phyloP scores from a whole-genome alignment of 208 protist genomes.

The Porcisia deanei region DNA sequence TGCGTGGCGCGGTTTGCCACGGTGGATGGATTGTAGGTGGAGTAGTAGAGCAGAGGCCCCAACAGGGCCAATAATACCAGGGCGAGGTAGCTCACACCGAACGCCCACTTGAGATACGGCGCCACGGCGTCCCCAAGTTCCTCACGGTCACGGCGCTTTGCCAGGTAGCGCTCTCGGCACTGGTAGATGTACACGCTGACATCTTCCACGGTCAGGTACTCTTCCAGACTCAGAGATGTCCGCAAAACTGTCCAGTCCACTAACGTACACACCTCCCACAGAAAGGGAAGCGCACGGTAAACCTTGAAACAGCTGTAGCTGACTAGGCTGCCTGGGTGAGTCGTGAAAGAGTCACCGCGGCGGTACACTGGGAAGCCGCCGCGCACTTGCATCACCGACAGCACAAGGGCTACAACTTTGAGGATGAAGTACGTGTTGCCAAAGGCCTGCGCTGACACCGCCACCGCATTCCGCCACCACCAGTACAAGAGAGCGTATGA shows the following conservation, averaged over 20 bases:
- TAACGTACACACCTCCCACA: slow-evolving; percentile 74
- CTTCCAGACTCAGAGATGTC: slow-evolving; percentile 65
- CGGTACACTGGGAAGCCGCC: slow-evolving; percentile 62
- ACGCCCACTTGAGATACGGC: slow-evolving; percentile 35
- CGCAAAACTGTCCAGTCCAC: slow-evolving; percentile 77
- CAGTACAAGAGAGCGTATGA: slow-evolving; percentile 54
- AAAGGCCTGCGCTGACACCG: slow-evolving; percentile 16
- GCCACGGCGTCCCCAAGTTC: slow-evolving; percentile 42
- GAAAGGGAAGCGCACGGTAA: slow-evolving; percentile 71
- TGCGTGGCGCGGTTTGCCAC: slow-evolving; percentile 43
- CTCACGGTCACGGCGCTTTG: slow-evolving; percentile 9
- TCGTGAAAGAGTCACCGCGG: slow-evolving; percentile 65
- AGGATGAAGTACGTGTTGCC: slow-evolving; percentile 55
- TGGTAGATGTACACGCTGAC: slow-evolving; percentile 58
- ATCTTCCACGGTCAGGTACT: slow-evolving; percentile 87
- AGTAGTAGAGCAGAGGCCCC: slow-evolving; percentile 86
- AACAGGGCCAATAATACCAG: slow-evolving; percentile 72
- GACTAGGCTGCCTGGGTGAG: slow-evolving; percentile 36
- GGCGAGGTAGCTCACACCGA: slow-evolving; percentile 46
- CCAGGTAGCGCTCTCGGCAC: slow-evolving; percentile 33
- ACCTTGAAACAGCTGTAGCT: slow-evolving; percentile 42
- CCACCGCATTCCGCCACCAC: slow-evolving; percentile 48
- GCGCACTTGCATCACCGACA: slow-evolving; percentile 63
- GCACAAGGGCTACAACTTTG: slow-evolving; percentile 42
- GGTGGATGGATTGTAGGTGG: slow-evolving; percentile 81